Conservation (phyloP, 345 rosid species). For the Linum tenue region DNA sequence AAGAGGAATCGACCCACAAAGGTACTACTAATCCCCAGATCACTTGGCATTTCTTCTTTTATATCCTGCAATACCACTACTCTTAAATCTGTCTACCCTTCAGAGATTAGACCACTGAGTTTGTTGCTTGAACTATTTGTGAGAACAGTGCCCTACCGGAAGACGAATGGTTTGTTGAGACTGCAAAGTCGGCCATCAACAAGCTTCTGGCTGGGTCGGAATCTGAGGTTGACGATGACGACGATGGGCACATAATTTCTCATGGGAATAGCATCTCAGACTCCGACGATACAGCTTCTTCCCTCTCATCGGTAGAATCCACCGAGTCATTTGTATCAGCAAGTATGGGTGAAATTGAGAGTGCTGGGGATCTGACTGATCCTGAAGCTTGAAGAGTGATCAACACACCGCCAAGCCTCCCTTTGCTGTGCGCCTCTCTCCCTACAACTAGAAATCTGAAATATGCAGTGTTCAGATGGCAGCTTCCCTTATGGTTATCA, state of each 20-base stretch:
- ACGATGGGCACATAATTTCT: constrained; percentile 46
- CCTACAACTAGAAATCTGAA: background rate
- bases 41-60: background rate
- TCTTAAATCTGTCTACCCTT: background rate
- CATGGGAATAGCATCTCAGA: constrained; percentile 41
- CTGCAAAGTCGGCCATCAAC: constrained; percentile 79
- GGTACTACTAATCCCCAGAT: constrained; percentile 29
- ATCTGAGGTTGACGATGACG: constrained; percentile 55
- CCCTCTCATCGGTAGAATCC: constrained; percentile 61
- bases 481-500: too few species aligned
- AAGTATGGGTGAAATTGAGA: constrained; percentile 88
- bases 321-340: constrained; percentile 82
- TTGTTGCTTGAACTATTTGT: background rate
- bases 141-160: constrained; percentile 49
- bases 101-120: constrained; percentile 9
- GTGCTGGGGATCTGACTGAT: constrained; percentile 51
- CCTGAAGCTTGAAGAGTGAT: constrained; percentile 39
- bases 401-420: background rate
- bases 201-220: constrained; percentile 80
- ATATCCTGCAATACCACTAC: background rate
- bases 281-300: constrained; percentile 50
- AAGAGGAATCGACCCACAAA: constrained; percentile 72
- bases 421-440: too few species aligned
- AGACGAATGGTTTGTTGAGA: constrained; percentile 91
- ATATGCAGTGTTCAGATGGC: background rate